Evolutionary conservation across 169 alveolate species (phyloP), one percentile per base, ranked within the genome.

Genomic region (Plasmodium coatneyi): DNA sequence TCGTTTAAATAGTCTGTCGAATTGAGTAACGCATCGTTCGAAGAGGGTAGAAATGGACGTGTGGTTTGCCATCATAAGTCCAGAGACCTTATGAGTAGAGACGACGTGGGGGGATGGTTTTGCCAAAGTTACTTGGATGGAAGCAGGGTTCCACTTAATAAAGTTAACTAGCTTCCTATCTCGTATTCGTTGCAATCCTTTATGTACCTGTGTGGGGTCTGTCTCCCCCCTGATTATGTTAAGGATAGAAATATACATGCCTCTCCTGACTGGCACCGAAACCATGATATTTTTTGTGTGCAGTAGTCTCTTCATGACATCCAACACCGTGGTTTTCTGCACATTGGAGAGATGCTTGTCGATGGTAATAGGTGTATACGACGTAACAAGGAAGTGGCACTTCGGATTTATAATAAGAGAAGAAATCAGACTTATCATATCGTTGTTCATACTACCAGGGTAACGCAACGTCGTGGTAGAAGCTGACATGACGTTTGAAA

Each of bases 81-180:
- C 99, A 34, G 98, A 97, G n/a, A 99, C 99, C 95, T 99, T 98
- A 97, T 98, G 99, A 22, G 98, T 97, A 14, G 99, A 98, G 30
- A 96, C 99, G 41, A 98, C 98, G 94, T 98, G 99, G 3, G 99
- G 99, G 25, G 99, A 98, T 84, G 98, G 99, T 82, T 98, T 98
- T 34, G 99, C 98, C 43, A 99, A 93, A 3, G 99, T 99, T 25
- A 99, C 99, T 84, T 98, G 99, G 4, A 99, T 98, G 22, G 99
- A 97, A 49, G 99, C 99, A 10, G 99, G 99, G 30, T 99, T 99
- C 99, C 99, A 99, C 92, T 98, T 98, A 46, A 98, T 98, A 91
- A 98, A 98, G 46, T 98, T 97, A 34, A 97, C 98, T 43, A 96
- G 81, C 71, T 96, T 96, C 83, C 97, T 83, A 79, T 95, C 98